phyloP scores from a whole-genome alignment of 768 basidiomycete species.

The Mycena haematopus region DNA sequence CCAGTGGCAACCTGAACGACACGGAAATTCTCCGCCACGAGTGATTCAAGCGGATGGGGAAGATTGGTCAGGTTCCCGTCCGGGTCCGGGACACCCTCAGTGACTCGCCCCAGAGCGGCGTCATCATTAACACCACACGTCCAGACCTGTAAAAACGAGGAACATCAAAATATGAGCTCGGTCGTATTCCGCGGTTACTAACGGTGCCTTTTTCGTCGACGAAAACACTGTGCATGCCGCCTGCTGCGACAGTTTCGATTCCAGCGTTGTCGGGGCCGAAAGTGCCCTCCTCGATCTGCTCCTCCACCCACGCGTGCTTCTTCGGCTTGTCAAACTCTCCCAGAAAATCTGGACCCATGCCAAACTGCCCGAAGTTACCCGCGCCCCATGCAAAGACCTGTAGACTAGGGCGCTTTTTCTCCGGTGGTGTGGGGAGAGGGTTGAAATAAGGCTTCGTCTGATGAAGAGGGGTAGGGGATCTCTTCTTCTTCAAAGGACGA shows the following conservation, averaged over 20 bases:
- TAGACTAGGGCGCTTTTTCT: slow-evolving; percentile 65
- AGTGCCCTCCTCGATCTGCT: slow-evolving; percentile 71
- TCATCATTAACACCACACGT: slow-evolving; percentile 89
- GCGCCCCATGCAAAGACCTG: slow-evolving; percentile 89
- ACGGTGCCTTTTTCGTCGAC: slow-evolving; percentile 91
- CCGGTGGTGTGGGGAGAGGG: slow-evolving; percentile 63
- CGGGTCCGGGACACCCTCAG: slow-evolving; percentile 65
- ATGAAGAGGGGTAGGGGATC: slow-evolving; percentile 40
- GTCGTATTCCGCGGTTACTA: slow-evolving; percentile 41
- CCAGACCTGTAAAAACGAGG: slow-evolving; percentile 66
- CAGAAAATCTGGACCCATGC: slow-evolving; percentile 79
- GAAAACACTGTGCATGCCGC: slow-evolving; percentile 89
- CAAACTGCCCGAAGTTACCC: slow-evolving; percentile 95
- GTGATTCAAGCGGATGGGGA: slow-evolving; percentile 70
- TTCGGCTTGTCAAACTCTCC: slow-evolving; percentile 80
- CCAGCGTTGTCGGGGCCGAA: slow-evolving; percentile 79
- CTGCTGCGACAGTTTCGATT: slow-evolving; percentile 80
- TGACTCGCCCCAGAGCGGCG: slow-evolving; percentile 84
- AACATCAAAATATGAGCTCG: slow-evolving; percentile 10
- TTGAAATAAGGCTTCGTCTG: slow-evolving; percentile 68
- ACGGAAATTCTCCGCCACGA: slow-evolving; percentile 82
- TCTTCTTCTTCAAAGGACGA: slow-evolving; percentile 37
- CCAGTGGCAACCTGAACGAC: slow-evolving; percentile 85
- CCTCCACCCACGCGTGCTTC: slow-evolving; percentile 78
- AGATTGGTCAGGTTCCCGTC: slow-evolving; percentile 60